A percentile compares a stretch with the other conserved stretches of the same genome.
Conservation (phyloP, 257 asterid genomes). For the Echium plantagineum region DNA sequence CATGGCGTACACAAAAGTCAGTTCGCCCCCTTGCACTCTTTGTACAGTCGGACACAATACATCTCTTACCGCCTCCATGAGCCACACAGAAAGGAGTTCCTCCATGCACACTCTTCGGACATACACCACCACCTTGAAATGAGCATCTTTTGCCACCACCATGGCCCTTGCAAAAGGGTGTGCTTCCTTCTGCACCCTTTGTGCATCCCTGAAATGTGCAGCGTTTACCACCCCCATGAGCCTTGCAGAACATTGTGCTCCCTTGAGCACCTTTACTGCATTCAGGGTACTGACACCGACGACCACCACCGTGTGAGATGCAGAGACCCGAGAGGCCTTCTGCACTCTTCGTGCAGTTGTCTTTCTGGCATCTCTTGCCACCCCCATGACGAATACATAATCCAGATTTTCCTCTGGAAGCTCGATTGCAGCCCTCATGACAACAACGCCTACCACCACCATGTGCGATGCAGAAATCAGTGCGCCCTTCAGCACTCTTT, state of each 20-base stretch:
- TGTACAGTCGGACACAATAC: slow-evolving; percentile 33
- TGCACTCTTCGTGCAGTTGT: slow-evolving; percentile 44
- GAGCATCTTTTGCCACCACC: slow-evolving; percentile 67
- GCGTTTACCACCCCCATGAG: slow-evolving; percentile 63
- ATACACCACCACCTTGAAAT: slow-evolving; percentile 21
- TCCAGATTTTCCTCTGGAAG: slow-evolving; percentile 53
- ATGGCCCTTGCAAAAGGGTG: slow-evolving; percentile 48
- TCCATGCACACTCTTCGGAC: slow-evolving; percentile 53
- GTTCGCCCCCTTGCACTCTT: slow-evolving; percentile 60
- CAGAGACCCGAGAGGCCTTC: slow-evolving; percentile 52
- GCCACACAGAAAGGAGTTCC: slow-evolving; percentile 52
- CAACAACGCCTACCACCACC: slow-evolving; percentile 56
- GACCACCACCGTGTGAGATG: slow-evolving; percentile 62
- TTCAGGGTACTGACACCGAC: slow-evolving; percentile 40
- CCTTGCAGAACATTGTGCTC: slow-evolving; percentile 46
- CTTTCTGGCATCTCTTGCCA: slow-evolving; percentile 51
- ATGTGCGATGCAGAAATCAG: slow-evolving; percentile 47
- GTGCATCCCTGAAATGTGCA: slow-evolving; percentile 48
- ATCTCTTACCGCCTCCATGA: slow-evolving; percentile 63
- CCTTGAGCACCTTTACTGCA: slow-evolving; percentile 63
- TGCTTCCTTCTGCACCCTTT: slow-evolving; percentile 64
- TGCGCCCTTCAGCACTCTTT: slow-evolving; percentile 56
- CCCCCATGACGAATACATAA: slow-evolving; percentile 62
- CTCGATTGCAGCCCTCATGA: slow-evolving; percentile 43
- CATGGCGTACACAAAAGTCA: slow-evolving; percentile 48